Base-by-base conservation (phyloP, 1,284 basidiomycete species). In the Ganoderma lucidum region DNA sequence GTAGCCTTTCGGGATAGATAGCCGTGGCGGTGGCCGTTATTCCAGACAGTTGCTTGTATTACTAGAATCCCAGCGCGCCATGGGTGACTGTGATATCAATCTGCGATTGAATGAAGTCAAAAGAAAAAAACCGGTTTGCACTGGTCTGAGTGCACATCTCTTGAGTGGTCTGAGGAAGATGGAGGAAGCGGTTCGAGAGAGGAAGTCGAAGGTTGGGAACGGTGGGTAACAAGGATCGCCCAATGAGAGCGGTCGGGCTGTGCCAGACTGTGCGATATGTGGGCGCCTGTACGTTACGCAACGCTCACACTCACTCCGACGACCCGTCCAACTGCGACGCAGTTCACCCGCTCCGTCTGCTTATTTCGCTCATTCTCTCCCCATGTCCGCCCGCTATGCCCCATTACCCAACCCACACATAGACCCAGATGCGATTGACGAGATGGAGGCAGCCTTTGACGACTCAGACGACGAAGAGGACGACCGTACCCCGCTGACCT, bases 401-500 rank as follows among this genome's bases (percentile, higher is more conserved):
- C 88, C 92, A 64, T 81, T 94, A 48, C 90, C 91, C 39, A 90
- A 87, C 74, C 84, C 87, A 12, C 83, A 83, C 73, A 81, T 84
- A 19, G 86, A 88, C 75, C 81, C 84, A 64, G 83, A 87, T 69
- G 83, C 84, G 28, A 83, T 87, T 67, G 80, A 85, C 66, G 91
- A 93, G 82, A 86, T 94, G 85, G 90, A 93, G 76, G 91, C 90
- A 59, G 92, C 93, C 3, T 94, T 94, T 74, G 90, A 91, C 77
- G 90, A 91, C 74, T 86, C 87, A 10, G 92, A 93, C 71, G 90
- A 90, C 73, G 90, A 92, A 70, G 87, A 89, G 70, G 87, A 89
- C 70, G 75, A 82, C 76, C 71, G 56, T 63, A 75, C 60, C 78
- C 84, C 62, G 87, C 89, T 78, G 84, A 85, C 35, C 86, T 83